Conservation (phyloP, 768 basidiomycete species). For the Boletus sensibilis region DNA sequence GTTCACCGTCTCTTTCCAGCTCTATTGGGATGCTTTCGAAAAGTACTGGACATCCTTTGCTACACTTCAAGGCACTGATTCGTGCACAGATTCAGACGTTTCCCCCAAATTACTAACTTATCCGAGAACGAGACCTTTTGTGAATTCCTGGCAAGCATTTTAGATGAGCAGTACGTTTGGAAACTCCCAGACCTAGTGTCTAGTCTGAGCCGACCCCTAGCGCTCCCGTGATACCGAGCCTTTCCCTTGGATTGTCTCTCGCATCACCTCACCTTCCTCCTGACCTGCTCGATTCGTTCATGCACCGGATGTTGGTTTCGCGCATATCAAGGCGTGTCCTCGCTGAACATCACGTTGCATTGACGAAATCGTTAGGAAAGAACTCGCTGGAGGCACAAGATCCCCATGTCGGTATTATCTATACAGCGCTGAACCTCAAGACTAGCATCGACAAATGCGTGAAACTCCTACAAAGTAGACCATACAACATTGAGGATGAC, state of each 20-base stretch:
- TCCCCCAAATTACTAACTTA: conserved; percentile 68
- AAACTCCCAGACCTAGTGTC: conserved; percentile 1
- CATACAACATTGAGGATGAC: conserved; percentile 44
- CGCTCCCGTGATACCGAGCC: conserved; percentile 74
- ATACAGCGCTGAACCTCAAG: conserved; percentile 68
- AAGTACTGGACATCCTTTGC: conserved; percentile 45
- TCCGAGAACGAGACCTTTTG: conserved; percentile 82
- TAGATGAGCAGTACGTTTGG: conserved; percentile 71
- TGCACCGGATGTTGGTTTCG: conserved; percentile 89
- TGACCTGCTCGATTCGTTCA: conserved; percentile 80
- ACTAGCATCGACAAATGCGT: conserved; percentile 71
- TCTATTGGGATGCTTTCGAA: conserved; percentile 87
- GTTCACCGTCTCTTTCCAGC: conserved; percentile 38
- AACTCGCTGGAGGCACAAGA: conserved; percentile 40
- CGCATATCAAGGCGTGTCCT: conserved; percentile 88
- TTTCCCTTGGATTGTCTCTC: conserved; percentile 81
- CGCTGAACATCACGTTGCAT: conserved; percentile 84
- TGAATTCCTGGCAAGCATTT: conserved; percentile 56
- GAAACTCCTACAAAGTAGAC: conserved; percentile 50
- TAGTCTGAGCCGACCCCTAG: conserved; percentile 38
- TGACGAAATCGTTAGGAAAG: conserved; percentile 56
- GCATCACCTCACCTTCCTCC: conserved; percentile 77
- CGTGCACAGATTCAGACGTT: conserved; percentile 60
- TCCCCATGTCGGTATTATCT: conserved; percentile 82
- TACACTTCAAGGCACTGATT: conserved; percentile 6